These are phyloP conservation scores for Benincasa hispida DNA, from an alignment of 306 rosid genomes.

Conservation along the genomic window DNA sequence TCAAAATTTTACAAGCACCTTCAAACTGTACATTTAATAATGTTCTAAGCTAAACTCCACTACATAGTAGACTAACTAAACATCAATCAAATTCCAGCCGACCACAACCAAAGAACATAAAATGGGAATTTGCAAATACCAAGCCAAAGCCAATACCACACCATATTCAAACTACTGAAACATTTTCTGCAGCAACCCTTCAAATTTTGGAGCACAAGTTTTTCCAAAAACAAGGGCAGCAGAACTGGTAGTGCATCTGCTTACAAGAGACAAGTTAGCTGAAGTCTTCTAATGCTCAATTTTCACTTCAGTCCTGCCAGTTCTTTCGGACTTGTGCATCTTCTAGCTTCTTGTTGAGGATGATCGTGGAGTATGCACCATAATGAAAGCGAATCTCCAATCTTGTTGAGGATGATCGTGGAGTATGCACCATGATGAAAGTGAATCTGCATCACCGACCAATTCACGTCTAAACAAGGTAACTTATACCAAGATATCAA, in stretches of 20 bases:
- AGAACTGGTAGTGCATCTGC: background rate
- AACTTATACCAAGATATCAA: conserved; percentile 25
- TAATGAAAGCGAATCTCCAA: background rate
- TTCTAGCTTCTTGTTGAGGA: background rate
- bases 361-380: background rate
- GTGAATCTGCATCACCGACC: background rate
- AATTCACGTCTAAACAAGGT: conserved; percentile 27
- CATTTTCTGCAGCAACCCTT: background rate
- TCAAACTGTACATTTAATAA: background rate
- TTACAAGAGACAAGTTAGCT: background rate
- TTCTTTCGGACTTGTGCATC: background rate
- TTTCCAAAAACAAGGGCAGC: background rate
- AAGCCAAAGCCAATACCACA: background rate
- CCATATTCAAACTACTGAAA: background rate
- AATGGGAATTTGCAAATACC: background rate
- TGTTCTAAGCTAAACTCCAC: background rate
- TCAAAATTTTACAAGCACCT: background rate
- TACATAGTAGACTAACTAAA: background rate
- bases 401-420: background rate
- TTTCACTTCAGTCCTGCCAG: background rate
- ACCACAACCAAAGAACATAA: background rate
- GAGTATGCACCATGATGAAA: background rate
- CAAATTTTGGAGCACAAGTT: background rate
- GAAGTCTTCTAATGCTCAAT: background rate
- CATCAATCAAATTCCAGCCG: background rate